Evolutionary conservation across 805 yeast genomes (phyloP).

Genomic region (Kazachstania viticola): DNA sequence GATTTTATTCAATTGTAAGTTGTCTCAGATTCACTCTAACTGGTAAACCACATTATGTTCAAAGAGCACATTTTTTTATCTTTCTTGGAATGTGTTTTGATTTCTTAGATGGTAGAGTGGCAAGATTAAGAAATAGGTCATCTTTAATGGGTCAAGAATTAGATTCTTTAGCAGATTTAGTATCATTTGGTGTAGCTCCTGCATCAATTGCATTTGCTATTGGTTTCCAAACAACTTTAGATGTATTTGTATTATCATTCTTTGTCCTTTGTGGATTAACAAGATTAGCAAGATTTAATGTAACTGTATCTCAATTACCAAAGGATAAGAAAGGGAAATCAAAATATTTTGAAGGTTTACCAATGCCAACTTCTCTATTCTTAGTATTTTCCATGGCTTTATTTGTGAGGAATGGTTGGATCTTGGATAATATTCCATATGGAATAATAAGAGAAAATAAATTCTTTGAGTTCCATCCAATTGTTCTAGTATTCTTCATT

Average conservation of each 20-base stretch:
- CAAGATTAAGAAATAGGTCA: slow-evolving; percentile 83
- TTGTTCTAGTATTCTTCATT: slow-evolving; percentile 48
- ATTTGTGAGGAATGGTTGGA: slow-evolving; percentile 43
- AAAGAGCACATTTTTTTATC: slow-evolving; percentile 82
- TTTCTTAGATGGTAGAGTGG: slow-evolving; percentile 94
- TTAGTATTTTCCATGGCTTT: slow-evolving; percentile 65
- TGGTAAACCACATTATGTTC: slow-evolving; percentile 55
- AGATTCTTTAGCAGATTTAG: slow-evolving; percentile 90
- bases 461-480: slow-evolving; percentile 63
- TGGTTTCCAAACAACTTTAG: slow-evolving; percentile 79
- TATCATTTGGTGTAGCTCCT: slow-evolving; percentile 93
- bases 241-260: slow-evolving; percentile 61
- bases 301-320: slow-evolving; percentile 85
- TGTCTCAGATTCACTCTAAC: slow-evolving; percentile 73
- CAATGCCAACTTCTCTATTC: slow-evolving; percentile 79
- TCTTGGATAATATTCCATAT: slow-evolving; percentile 47
- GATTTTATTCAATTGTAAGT: slow-evolving; percentile 81
- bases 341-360: slow-evolving; percentile 90
- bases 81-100: slow-evolving; percentile 90
- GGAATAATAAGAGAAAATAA: slow-evolving; percentile 48
- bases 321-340: slow-evolving; percentile 82
- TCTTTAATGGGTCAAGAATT: slow-evolving; percentile 95
- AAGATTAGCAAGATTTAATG: slow-evolving; percentile 90
- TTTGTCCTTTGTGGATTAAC: slow-evolving; percentile 91
- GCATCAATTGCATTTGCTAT: slow-evolving; percentile 84